A percentile compares a stretch with the other conserved stretches of the same genome.
Evolutionary conservation across 1,284 basidiomycete genomes (phyloP).

Genomic region (Fistulina hepatica): DNA sequence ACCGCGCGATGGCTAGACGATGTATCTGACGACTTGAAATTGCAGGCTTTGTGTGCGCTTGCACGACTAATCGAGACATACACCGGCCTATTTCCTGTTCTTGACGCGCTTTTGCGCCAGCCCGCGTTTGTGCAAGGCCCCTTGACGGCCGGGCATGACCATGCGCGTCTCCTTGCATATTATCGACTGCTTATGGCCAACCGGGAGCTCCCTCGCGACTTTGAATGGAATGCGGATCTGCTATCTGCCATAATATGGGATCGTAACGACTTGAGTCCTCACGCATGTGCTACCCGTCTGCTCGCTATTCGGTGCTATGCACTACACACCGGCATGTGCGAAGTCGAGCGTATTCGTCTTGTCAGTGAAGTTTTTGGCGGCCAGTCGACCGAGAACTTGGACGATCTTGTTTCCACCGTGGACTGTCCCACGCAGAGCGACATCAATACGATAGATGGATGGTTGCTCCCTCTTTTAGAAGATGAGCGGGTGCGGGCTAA

Average conservation of each 20-base stretch:
- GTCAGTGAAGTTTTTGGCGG: constrained; percentile 55
- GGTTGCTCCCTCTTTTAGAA: constrained; percentile 69
- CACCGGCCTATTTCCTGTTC: too few species aligned
- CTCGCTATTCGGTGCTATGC: constrained; percentile 73
- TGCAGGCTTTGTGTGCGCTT: too few species aligned
- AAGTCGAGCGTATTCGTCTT: constrained; percentile 56
- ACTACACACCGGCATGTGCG: constrained; percentile 65
- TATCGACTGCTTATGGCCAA: constrained; percentile 72
- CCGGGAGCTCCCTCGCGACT: constrained; percentile 49
- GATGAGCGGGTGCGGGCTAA: constrained; percentile 45
- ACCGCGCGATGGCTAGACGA: too few species aligned
- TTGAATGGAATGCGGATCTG: too few species aligned
- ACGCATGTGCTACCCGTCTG: constrained; percentile 51
- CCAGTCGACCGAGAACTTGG: background rate
- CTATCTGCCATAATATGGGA: too few species aligned
- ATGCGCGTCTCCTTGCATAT: constrained; percentile 65
- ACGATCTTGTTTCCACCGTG: constrained; percentile 26
- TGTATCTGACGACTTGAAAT: too few species aligned
- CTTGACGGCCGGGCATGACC: constrained; percentile 39
- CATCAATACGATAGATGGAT: constrained; percentile 49
- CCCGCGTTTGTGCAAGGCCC: constrained; percentile 19
- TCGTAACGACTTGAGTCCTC: too few species aligned
- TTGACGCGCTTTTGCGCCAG: constrained; percentile 29
- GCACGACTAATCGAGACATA: too few species aligned
- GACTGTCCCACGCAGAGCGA: constrained; percentile 46